Percentiles rank a stretch among this genome's conserved stretches.
phyloP scores from a whole-genome alignment of 1,284 basidiomycete species.

The Hemileccinum hortonii region DNA sequence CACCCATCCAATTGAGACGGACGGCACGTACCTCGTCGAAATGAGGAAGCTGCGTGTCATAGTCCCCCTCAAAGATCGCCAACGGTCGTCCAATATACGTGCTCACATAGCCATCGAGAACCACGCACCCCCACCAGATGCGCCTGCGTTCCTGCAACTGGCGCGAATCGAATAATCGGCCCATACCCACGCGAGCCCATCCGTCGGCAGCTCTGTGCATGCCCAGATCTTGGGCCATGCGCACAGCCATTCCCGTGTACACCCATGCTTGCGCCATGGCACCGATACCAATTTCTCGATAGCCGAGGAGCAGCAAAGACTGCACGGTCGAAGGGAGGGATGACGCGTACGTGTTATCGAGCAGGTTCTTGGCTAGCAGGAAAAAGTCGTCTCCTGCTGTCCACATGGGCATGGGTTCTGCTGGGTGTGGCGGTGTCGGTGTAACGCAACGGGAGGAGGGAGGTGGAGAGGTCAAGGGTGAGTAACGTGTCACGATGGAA shows the following conservation, averaged over 20 bases:
- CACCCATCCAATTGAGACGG: neutral
- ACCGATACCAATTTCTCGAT: constrained; percentile 82
- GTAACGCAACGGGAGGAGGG: constrained; percentile 41
- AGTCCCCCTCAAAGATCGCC: constrained; percentile 78
- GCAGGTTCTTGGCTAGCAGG: constrained; percentile 64
- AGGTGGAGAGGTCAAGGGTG: constrained; percentile 33
- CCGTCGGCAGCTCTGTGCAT: constrained; percentile 82
- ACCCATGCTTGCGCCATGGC: constrained; percentile 87
- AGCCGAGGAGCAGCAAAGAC: constrained; percentile 75
- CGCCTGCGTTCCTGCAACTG: constrained; percentile 74
- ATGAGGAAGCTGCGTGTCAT: constrained; percentile 71
- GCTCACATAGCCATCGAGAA: constrained; percentile 80
- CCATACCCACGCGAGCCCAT: constrained; percentile 56
- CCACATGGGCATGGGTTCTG: constrained; percentile 73
- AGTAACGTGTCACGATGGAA: constrained; percentile 72
- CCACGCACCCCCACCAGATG: constrained; percentile 80
- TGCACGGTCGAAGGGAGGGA: constrained; percentile 70
- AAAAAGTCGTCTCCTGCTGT: constrained; percentile 75
- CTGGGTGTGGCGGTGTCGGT: constrained; percentile 39
- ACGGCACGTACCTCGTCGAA: constrained; percentile 54
- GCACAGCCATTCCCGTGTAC: constrained; percentile 74
- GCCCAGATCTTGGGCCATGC: constrained; percentile 85
- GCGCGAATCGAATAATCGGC: constrained; percentile 57
- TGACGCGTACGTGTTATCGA: constrained; percentile 65
- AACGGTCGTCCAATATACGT: constrained; percentile 80